phyloP scores from a whole-genome alignment of 495 filamentous ascomycete species.

The Letharia columbiana region DNA sequence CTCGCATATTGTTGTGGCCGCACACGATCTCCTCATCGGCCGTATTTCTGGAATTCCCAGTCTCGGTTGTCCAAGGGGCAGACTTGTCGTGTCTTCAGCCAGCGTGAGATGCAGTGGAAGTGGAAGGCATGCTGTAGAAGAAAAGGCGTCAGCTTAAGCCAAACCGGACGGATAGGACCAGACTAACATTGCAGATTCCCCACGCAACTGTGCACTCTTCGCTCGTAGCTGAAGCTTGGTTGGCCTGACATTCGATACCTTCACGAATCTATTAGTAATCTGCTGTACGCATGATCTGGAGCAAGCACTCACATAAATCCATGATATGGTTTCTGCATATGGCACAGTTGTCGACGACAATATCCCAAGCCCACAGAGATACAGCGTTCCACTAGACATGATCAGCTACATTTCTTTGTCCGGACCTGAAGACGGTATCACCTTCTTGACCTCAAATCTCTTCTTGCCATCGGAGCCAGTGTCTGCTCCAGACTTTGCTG shows the following conservation, averaged over 20 bases:
- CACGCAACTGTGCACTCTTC: constrained; percentile 98
- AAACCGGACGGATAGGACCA: not conserved
- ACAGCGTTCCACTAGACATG: constrained; percentile 79
- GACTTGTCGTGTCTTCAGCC: constrained; percentile 98
- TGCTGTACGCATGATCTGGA: constrained; percentile 8
- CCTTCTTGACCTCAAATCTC: constrained; percentile 93
- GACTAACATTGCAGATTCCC: constrained; percentile 95
- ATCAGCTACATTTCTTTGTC: not conserved
- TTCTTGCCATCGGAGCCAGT: constrained; percentile 67
- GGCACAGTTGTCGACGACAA: constrained; percentile 98
- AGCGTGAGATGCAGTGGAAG: constrained; percentile 99
- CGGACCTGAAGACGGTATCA: not conserved
- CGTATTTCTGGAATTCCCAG: constrained; percentile 99
- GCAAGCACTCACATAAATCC: constrained; percentile 70
- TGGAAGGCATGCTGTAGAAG: constrained; percentile 85
- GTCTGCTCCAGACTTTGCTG: constrained; percentile 45
- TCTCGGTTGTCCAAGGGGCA: constrained; percentile 97
- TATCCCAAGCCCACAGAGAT: constrained; percentile 99
- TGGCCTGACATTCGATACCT: constrained; percentile 99
- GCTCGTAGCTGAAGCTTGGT: constrained; percentile 92
- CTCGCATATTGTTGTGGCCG: not conserved
- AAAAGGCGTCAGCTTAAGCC: constrained; percentile 10
- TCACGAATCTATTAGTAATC: constrained; percentile 18
- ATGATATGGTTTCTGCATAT: constrained; percentile 99
- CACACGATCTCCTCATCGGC: constrained; percentile 43